Conservation (phyloP, 139 green algal genomes). For the Closterium sp. region DNA sequence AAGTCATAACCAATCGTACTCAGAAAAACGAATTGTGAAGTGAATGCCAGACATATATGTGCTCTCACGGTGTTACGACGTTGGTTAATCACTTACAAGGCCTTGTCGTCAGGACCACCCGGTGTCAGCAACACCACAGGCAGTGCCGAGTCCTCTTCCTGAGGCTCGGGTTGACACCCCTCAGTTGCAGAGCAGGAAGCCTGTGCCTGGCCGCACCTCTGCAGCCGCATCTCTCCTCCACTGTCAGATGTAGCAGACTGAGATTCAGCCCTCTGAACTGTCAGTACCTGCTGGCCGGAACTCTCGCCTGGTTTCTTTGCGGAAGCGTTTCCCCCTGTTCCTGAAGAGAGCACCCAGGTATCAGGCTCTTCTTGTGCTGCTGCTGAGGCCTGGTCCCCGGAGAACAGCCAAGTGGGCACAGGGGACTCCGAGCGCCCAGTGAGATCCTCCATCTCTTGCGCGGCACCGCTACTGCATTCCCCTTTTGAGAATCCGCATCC, state of each 20-base stretch:
- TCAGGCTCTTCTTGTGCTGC: neutral
- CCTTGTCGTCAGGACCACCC: neutral
- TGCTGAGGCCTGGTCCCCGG: neutral
- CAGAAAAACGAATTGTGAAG: neutral
- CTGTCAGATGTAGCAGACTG: neutral
- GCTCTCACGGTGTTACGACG: too few relatives aligned
- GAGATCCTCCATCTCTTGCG: neutral
- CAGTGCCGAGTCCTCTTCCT: neutral
- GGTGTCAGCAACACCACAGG: neutral
- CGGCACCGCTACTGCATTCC: neutral
- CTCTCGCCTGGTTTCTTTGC: neutral
- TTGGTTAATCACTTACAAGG: neutral
- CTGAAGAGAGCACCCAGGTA: neutral
- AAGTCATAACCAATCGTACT: neutral
- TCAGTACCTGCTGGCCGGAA: too few relatives aligned
- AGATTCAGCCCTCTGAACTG: neutral
- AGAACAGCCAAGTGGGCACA: neutral
- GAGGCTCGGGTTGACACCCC: neutral
- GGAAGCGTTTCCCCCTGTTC: neutral
- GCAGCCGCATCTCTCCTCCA: too few relatives aligned
- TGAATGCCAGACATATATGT: too few relatives aligned
- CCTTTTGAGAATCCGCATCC: neutral
- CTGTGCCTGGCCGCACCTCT: neutral
- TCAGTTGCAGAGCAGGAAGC: neutral
- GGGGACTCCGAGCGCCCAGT: neutral